Conservation (phyloP, 2,329 filamentous ascomycete genomes). For the Dichotomopilus funicola region DNA sequence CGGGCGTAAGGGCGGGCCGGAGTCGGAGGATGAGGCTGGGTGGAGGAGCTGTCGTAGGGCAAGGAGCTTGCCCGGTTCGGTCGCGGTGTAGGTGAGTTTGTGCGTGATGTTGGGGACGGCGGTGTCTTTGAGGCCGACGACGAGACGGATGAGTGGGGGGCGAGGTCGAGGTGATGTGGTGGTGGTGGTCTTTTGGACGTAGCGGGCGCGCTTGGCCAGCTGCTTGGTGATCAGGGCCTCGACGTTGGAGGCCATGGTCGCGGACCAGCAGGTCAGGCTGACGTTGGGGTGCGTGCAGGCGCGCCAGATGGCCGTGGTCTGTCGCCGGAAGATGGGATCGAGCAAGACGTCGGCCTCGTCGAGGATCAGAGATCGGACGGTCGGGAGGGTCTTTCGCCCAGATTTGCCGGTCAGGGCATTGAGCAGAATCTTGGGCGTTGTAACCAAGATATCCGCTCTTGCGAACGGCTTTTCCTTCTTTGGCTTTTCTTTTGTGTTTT, state of each 20-base stretch:
- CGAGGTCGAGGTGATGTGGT: too few species aligned
- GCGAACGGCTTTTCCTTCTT: constrained; percentile 43
- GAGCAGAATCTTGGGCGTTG: constrained; percentile 71
- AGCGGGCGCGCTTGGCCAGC: constrained; percentile 51
- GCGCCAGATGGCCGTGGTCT: constrained; percentile 79
- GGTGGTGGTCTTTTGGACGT: constrained; percentile 33
- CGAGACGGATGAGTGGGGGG: constrained; percentile 66
- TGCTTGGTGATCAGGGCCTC: constrained; percentile 70
- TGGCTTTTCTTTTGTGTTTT: constrained; percentile 12
- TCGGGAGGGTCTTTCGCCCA: constrained; percentile 48
- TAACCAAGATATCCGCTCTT: constrained; percentile 72
- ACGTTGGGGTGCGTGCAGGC: constrained; percentile 66
- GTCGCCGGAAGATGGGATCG: constrained; percentile 81
- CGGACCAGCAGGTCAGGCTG: constrained; percentile 82
- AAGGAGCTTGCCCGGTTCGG: constrained; percentile 87
- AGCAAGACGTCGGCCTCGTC: constrained; percentile 95
- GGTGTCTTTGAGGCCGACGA: constrained; percentile 94
- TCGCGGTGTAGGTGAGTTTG: constrained; percentile 82
- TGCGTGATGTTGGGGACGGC: constrained; percentile 89
- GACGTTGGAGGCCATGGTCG: constrained; percentile 91
- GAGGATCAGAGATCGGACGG: constrained; percentile 68
- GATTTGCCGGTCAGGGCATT: constrained; percentile 55
- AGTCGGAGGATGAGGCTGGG: constrained; percentile 52
- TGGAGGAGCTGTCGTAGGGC: constrained; percentile 84
- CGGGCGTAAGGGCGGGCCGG: constrained; percentile 62